Percentiles rank a stretch among this genome's conserved stretches.
phyloP scores from a whole-genome alignment of 2,329 filamentous ascomycete species.

The Penicillium rolfsii region DNA sequence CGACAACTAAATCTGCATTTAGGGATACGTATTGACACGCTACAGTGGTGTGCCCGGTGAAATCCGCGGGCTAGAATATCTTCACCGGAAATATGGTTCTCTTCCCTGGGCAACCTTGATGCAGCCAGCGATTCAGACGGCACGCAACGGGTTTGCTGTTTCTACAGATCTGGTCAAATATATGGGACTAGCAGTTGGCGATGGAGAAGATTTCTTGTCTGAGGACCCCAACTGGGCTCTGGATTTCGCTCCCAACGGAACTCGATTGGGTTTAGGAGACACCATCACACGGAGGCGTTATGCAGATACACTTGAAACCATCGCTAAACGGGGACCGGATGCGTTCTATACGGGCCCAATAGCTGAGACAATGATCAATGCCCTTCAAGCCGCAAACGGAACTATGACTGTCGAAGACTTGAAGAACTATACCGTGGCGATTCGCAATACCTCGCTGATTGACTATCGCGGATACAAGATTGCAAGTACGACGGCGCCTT shows the following conservation, averaged over 20 bases:
- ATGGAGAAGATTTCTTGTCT: constrained; percentile 67
- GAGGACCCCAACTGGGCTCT: constrained; percentile 78
- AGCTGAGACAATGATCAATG: constrained; percentile 71
- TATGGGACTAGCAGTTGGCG: constrained; percentile 61
- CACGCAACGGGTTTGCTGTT: constrained; percentile 73
- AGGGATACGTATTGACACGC: constrained; percentile 7
- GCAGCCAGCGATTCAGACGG: constrained; percentile 72
- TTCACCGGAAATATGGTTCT: constrained; percentile 65
- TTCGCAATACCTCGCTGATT: constrained; percentile 65
- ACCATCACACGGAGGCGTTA: constrained; percentile 80
- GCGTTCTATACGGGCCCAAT: constrained; percentile 75
- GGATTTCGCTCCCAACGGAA: constrained; percentile 86
- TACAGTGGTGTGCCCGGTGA: constrained; percentile 60
- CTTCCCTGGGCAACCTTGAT: constrained; percentile 74
- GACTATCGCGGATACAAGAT: constrained; percentile 73
- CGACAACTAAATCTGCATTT: background rate
- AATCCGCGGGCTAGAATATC: constrained; percentile 74
- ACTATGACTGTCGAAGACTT: constrained; percentile 84
- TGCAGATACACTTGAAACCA: constrained; percentile 75
- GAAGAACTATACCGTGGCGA: constrained; percentile 68
- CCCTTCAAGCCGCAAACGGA: constrained; percentile 71
- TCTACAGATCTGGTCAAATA: constrained; percentile 74
- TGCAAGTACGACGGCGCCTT: constrained; percentile 68
- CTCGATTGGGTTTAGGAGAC: constrained; percentile 70
- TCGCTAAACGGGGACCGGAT: constrained; percentile 72